Base-by-base conservation (phyloP, 1,284 basidiomycete species). In the Vanrija pseudolonga region DNA sequence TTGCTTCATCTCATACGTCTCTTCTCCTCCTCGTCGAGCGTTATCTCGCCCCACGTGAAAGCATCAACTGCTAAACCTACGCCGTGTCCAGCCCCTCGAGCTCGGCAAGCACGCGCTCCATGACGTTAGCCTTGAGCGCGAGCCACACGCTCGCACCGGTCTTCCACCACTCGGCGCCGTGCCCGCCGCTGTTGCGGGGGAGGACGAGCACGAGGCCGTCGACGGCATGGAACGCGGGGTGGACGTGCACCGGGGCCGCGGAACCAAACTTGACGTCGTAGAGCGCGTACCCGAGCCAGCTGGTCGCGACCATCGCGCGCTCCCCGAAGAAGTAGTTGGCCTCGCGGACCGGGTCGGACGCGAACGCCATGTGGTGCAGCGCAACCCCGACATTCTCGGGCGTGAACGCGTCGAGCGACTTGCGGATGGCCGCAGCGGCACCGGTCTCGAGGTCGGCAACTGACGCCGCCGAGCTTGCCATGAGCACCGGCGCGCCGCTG, bases 271-370 rank as follows among this genome's bases (percentile, higher is more conserved):
- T 76, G 4, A 79, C 61, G n/a, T 72, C 70, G 45, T 77, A 76
- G n/a, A 71, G 63, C 6, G 71, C 73, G 17, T 74, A 62, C 18
- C 69, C 55, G 36, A 77, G 55, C 78, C 79, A 81, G 36, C 74
- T 74, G 9, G 78, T 79, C 15, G 76, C 63, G 18, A 80, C 72
- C 3, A 69, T 66, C 56, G 79, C 73, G 23, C 69, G 58, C 37
- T 64, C 48, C 3, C 78, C 78, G 41, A 80, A 60, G 64, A 79
- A 80, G 14, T 70, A 75, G 45, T 71, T 69, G 77, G 78, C 79
- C 47, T 68, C 66, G 41, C 77, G 55, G 17, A 58, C 59, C 9
- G 61, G 62, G 61, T 53, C 71, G 61, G 47, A 73, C 61, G 62
- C 73, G 59, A 72, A 72, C 18, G 74, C 76, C 55, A 75, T 67